Percentiles rank a stretch among this genome's conserved stretches.
phyloP scores from a whole-genome alignment of 495 filamentous ascomycete species.

The Aspergillus baeticus region DNA sequence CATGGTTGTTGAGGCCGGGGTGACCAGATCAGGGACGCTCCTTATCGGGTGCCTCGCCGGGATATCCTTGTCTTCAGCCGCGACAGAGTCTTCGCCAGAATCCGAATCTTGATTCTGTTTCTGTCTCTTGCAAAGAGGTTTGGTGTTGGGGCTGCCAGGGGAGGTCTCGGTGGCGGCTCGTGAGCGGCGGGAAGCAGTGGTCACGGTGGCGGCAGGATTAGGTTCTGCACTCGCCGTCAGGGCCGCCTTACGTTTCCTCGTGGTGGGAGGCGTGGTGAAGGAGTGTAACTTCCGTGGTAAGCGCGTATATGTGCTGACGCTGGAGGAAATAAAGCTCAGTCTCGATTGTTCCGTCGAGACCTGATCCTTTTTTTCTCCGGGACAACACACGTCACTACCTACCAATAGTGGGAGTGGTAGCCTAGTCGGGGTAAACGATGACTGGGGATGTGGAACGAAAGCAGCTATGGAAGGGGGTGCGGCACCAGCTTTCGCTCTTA shows the following conservation, averaged over 20 bases:
- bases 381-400: conserved; percentile 28
- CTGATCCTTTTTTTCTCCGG: conserved; percentile 19
- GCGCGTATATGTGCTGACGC: conserved; percentile 19
- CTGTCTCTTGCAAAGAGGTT: conserved; percentile 16
- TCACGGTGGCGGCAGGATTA: conserved; percentile 36
- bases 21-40: conserved; percentile 35
- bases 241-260: conserved; percentile 90
- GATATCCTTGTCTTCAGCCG: conserved; percentile 12
- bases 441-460: background rate
- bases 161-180: conserved; percentile 29
- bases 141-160: conserved; percentile 5
- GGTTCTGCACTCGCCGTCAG: conserved; percentile 64
- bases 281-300: conserved; percentile 11
- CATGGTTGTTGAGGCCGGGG: conserved; percentile 63
- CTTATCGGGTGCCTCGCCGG: conserved; percentile 10
- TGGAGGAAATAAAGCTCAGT: conserved; percentile 16
- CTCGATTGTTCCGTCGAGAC: conserved; percentile 23
- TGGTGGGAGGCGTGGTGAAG: conserved; percentile 65
- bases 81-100: background rate
- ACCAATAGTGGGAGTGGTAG: conserved; percentile 11
- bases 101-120: conserved; percentile 9
- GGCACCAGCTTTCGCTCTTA: conserved; percentile 5
- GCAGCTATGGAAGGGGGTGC: background rate
- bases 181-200: conserved; percentile 23
- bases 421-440: background rate